Conservation (phyloP, 2,329 filamentous ascomycete species). For the Aspergillus ruber region DNA sequence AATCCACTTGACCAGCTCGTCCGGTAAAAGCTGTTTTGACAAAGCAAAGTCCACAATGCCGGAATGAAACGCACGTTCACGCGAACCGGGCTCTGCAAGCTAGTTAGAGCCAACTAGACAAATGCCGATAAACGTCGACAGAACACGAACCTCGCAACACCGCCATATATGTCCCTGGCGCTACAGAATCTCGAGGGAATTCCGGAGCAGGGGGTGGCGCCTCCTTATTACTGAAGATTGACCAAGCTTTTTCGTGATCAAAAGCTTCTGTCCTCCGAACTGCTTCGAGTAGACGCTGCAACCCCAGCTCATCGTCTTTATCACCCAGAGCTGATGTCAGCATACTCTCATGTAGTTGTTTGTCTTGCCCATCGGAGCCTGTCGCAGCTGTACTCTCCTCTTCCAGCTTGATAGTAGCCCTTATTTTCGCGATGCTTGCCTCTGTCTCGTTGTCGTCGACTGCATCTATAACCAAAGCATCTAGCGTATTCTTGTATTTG, state of each 20-base stretch:
- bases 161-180: slow-evolving; percentile 22
- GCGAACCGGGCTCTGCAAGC: slow-evolving; percentile 40
- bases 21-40: slow-evolving; percentile 46
- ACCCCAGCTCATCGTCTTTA: slow-evolving; percentile 36
- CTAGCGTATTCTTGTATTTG: slow-evolving; percentile 59
- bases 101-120: slow-evolving; percentile 7
- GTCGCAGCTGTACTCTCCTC: not conserved
- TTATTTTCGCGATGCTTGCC: slow-evolving; percentile 42
- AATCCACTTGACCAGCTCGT: slow-evolving; percentile 63
- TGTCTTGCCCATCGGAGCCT: slow-evolving; percentile 4
- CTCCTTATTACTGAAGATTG: slow-evolving; percentile 46
- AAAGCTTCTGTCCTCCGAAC: slow-evolving; percentile 57
- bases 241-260: slow-evolving; percentile 47
- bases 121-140: not conserved
- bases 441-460: slow-evolving; percentile 54
- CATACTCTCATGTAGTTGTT: slow-evolving; percentile 31
- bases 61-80: slow-evolving; percentile 56
- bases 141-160: slow-evolving; percentile 27
- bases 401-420: slow-evolving; percentile 20
- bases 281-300: slow-evolving; percentile 49
- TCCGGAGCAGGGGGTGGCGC: slow-evolving; percentile 15
- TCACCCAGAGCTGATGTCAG: slow-evolving; percentile 40
- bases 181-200: slow-evolving; percentile 31
- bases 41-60: slow-evolving; percentile 56
- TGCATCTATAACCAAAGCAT: slow-evolving; percentile 55